Percentiles rank a stretch among this genome's conserved stretches.
Evolutionary conservation across 2,329 filamentous ascomycete species (phyloP).

Genomic region (Beauveria caledonica): DNA sequence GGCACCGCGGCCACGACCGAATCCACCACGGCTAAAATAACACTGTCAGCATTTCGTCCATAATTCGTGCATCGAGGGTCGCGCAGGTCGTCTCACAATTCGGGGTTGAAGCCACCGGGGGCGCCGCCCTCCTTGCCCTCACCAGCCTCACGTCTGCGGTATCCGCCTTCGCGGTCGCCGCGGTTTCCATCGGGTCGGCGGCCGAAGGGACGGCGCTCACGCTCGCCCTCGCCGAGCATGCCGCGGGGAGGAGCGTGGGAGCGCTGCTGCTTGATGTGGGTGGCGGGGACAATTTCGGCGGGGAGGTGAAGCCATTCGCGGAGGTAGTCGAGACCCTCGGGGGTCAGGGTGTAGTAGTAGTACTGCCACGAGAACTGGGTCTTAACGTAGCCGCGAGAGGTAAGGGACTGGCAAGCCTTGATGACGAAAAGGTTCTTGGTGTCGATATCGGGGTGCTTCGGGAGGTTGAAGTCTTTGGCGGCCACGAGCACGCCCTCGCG

Average conservation of each 20-base stretch:
- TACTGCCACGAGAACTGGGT: conserved; percentile 99
- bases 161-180: conserved; percentile 81
- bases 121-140: conserved; percentile 87
- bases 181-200: conserved; percentile 47
- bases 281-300: conserved; percentile 97
- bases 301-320: conserved; percentile 99
- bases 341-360: conserved; percentile 99
- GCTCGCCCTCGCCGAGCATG: conserved; percentile 86
- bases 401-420: conserved; percentile 98
- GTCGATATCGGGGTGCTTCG: conserved; percentile 97
- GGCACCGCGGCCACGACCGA: conserved; percentile 78
- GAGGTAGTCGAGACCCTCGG: conserved; percentile 99
- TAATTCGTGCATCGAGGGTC: background rate
- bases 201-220: conserved; percentile 76
- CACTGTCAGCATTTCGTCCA: conserved; percentile 26
- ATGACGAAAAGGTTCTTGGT: conserved; percentile 99
- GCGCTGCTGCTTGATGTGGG: conserved; percentile 99
- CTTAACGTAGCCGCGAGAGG: conserved; percentile 97
- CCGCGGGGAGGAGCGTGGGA: conserved; percentile 96
- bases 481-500: conserved; percentile 88
- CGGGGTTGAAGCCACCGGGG: conserved; percentile 83
- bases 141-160: conserved; percentile 82
- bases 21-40: conserved; percentile 64
- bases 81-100: conserved; percentile 56
- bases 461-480: conserved; percentile 98